These are phyloP conservation scores for Xylaria arbuscula DNA, from an alignment of 2,329 filamentous ascomycete species.

Conservation along the genomic window DNA sequence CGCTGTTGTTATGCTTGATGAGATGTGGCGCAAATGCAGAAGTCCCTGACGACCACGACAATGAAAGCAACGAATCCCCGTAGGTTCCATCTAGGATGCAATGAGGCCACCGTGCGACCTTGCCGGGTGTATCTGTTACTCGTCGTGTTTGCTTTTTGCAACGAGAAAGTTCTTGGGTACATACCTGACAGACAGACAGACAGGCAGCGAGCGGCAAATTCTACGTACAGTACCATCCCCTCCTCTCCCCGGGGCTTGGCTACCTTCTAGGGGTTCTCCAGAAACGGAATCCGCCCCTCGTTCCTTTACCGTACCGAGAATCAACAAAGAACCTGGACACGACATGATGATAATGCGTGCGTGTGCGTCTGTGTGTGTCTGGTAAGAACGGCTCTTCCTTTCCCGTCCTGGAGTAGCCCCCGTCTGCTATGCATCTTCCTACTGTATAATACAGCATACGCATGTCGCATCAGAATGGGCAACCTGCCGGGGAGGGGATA, in stretches of 20 bases:
- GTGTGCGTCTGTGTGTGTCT: not conserved
- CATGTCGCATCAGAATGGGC: constrained; percentile 21
- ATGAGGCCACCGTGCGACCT: constrained; percentile 39
- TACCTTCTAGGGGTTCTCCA: constrained; percentile 13
- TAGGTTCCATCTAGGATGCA: constrained; percentile 33
- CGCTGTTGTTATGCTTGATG: not conserved
- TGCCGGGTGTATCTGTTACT: constrained; percentile 17
- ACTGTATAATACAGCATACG: no score
- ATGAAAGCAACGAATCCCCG: constrained; percentile 16
- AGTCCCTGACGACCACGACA: constrained; percentile 27
- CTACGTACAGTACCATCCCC: not conserved
- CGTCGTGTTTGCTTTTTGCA: constrained; percentile 31
- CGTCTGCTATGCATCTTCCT: constrained; percentile 20
- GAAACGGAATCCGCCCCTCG: constrained; percentile 16
- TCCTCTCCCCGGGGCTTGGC: constrained; percentile 21
- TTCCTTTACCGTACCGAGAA: constrained; percentile 8
- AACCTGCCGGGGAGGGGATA: constrained; percentile 11
- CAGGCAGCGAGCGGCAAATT: constrained; percentile 3
- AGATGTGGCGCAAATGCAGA: constrained; percentile 33
- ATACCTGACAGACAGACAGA: constrained; percentile 22
- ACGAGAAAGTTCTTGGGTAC: constrained; percentile 19
- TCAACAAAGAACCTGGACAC: constrained; percentile 15
- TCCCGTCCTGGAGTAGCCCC: constrained; percentile 25
- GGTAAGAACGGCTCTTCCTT: constrained; percentile 23
- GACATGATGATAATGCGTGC: constrained; percentile 9